phyloP scores from a whole-genome alignment of 805 yeast species.

The Zygoascus bituminiphila region DNA sequence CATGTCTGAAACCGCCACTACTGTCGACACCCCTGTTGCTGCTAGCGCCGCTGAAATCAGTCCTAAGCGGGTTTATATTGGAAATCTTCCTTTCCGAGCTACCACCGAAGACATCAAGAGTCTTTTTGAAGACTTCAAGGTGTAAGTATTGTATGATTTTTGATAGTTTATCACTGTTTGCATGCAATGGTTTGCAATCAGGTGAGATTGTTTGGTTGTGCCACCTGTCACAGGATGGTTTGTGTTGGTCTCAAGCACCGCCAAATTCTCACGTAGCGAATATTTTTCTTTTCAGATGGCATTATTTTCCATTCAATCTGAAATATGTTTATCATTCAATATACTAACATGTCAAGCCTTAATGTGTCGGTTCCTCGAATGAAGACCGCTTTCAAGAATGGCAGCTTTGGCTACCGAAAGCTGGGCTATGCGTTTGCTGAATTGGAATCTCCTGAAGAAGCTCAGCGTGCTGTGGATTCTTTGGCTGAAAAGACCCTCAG shows the following conservation, averaged over 20 bases:
- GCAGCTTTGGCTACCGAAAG: slow-evolving; percentile 11
- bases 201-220: too few species aligned
- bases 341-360: too few species aligned
- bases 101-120: slow-evolving; percentile 45
- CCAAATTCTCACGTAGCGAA: too few species aligned
- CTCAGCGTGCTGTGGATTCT: slow-evolving; percentile 34
- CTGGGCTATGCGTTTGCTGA: slow-evolving; percentile 52
- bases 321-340: too few species aligned
- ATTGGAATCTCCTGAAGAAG: slow-evolving; percentile 34
- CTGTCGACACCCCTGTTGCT: neutral
- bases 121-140: slow-evolving; percentile 37
- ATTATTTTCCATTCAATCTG: too few species aligned
- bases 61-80: slow-evolving; percentile 40
- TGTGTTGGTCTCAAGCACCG: too few species aligned
- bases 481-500: slow-evolving; percentile 30
- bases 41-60: slow-evolving; percentile 6
- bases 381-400: slow-evolving; percentile 4
- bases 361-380: neutral
- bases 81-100: slow-evolving; percentile 45
- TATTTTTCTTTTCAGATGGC: too few species aligned
- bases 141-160: slow-evolving; percentile 36
- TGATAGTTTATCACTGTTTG: too few species aligned
- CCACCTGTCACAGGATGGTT: too few species aligned
- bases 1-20: neutral
- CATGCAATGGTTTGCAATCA: too few species aligned